Conservation (phyloP, 129 eudicot genomes). For the Smallanthus sonchifolius region DNA sequence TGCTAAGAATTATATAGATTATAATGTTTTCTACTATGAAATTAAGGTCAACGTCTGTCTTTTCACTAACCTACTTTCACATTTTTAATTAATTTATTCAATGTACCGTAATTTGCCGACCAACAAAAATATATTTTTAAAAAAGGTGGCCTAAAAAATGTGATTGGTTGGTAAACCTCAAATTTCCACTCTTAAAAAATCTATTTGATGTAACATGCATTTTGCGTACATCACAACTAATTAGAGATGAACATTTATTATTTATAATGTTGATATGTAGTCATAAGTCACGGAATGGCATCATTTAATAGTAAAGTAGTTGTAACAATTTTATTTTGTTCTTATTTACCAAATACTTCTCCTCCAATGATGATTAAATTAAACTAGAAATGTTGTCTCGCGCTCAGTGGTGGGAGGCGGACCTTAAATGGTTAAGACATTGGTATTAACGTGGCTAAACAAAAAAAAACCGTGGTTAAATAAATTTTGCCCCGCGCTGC, state of each 20-base stretch:
- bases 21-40: too few species aligned
- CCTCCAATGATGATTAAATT: not conserved
- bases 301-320: slow-evolving; percentile 10
- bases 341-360: not conserved
- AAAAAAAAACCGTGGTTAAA: too few species aligned
- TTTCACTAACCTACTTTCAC: not conserved
- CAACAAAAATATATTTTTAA: not conserved
- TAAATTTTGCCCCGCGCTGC: too few species aligned
- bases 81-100: not conserved
- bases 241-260: slow-evolving; percentile 2
- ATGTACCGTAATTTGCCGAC: not conserved
- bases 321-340: not conserved
- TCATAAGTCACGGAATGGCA: slow-evolving; percentile 10
- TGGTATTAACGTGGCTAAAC: too few species aligned
- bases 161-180: slow-evolving; percentile 10
- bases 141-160: not conserved
- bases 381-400: too few species aligned
- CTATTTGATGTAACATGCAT: not conserved
- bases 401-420: too few species aligned
- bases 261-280: slow-evolving; percentile 28
- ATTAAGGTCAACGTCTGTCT: not conserved
- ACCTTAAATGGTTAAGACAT: too few species aligned
- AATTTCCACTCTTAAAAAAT: slow-evolving; percentile 14
- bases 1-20: too few species aligned
- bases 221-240: slow-evolving; percentile 19